These are phyloP conservation scores for Desmodesmus armatus DNA, from an alignment of 139 green algal species.

Conservation along the genomic window DNA sequence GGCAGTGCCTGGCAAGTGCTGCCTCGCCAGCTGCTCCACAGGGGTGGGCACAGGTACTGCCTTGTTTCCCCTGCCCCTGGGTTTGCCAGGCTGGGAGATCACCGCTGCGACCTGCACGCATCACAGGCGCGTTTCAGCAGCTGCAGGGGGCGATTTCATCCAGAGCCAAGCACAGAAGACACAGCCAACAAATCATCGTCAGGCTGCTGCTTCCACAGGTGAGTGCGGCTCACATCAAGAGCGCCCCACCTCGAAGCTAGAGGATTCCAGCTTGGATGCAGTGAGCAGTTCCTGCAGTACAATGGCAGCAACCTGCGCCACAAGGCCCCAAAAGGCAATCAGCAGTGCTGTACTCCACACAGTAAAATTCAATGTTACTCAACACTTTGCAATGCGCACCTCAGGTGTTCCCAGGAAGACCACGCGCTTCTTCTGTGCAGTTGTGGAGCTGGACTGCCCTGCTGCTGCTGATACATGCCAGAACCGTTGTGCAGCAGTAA, in stretches of 20 bases:
- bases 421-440: constrained; percentile 64
- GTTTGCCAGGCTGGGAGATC: constrained; percentile 86
- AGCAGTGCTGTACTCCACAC: neutral
- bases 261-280: constrained; percentile 54
- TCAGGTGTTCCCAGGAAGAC: constrained; percentile 90
- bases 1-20: constrained; percentile 47
- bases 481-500: no score
- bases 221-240: no score
- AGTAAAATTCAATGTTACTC: neutral
- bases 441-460: no score
- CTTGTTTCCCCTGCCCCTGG: constrained; percentile 75
- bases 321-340: neutral
- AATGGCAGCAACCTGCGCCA: constrained; percentile 76
- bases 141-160: neutral
- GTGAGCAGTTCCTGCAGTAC: constrained; percentile 77
- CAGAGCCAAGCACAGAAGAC: neutral
- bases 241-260: constrained; percentile 75
- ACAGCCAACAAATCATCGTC: neutral
- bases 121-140: neutral
- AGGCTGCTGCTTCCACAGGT: neutral
- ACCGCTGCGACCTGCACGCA: constrained; percentile 75
- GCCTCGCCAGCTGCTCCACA: constrained; percentile 70
- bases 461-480: no score
- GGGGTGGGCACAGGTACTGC: constrained; percentile 68
- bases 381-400: constrained; percentile 43